Conservation (phyloP, 768 basidiomycete genomes). For the Boletus tylopilopsis region DNA sequence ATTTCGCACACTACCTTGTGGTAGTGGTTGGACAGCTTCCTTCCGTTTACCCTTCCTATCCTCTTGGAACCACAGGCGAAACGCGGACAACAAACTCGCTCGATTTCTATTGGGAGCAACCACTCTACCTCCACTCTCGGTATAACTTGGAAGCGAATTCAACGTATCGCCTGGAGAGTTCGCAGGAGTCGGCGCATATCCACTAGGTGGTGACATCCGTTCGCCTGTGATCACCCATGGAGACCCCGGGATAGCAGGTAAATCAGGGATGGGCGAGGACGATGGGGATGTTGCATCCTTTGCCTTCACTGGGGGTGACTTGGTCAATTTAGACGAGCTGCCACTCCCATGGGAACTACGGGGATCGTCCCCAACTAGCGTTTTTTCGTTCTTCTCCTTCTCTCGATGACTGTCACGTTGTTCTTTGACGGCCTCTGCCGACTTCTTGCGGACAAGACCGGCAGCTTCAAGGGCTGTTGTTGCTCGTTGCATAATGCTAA, state of each 20-base stretch:
- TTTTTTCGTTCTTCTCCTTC: conserved; percentile 41
- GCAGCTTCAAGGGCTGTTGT: conserved; percentile 88
- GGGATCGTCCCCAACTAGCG: conserved; percentile 49
- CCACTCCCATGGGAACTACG: conserved; percentile 62
- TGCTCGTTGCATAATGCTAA: conserved; percentile 94
- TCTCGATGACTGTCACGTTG: conserved; percentile 48
- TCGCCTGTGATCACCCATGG: conserved; percentile 69
- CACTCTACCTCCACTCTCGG: conserved; percentile 32
- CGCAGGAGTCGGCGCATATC: conserved; percentile 41
- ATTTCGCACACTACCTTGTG: conserved; percentile 20
- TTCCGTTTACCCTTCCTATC: conserved; percentile 86
- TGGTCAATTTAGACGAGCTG: conserved; percentile 57
- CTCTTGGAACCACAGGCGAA: conserved; percentile 91
- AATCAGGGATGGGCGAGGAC: conserved; percentile 47
- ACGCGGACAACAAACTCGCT: conserved; percentile 78
- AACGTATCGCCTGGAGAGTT: conserved; percentile 52
- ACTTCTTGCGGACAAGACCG: conserved; percentile 80
- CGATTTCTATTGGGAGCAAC: conserved; percentile 51
- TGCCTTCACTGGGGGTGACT: conserved; percentile 62
- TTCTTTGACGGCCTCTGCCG: conserved; percentile 66
- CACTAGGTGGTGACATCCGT: conserved; percentile 35
- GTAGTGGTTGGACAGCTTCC: conserved; percentile 30
- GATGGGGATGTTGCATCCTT: conserved; percentile 43
- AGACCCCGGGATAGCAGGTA: conserved; percentile 46
- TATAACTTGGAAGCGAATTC: conserved; percentile 43